phyloP scores from a whole-genome alignment of 2,329 filamentous ascomycete genomes.

The Rutstroemia sp. region DNA sequence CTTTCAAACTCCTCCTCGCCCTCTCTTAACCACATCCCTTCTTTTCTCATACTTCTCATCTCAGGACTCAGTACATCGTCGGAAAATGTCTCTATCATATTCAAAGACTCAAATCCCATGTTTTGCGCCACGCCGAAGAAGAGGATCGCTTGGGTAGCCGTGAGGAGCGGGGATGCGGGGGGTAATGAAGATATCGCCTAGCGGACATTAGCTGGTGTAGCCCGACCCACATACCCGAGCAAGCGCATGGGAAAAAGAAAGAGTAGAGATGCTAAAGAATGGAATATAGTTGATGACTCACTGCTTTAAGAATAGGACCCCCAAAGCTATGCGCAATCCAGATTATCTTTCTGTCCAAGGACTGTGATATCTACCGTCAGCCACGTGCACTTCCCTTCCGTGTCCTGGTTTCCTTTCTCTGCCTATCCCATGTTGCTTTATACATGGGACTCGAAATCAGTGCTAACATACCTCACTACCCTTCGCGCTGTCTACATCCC shows the following conservation, averaged over 20 bases:
- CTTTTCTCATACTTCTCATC: neutral
- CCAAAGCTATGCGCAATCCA: conserved; percentile 6
- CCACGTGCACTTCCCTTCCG: no score
- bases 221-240: no score
- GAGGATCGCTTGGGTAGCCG: neutral
- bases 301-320: neutral
- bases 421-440: neutral
- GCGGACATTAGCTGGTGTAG: neutral
- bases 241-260: neutral
- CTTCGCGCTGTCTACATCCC: neutral
- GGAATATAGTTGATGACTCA: neutral
- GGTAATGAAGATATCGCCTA: neutral
- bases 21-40: neutral
- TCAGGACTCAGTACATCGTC: neutral
- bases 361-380: neutral
- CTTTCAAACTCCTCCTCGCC: neutral
- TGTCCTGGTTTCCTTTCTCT: neutral
- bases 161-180: neutral
- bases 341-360: neutral
- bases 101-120: conserved; percentile 1
- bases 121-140: conserved; percentile 2
- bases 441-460: neutral
- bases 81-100: neutral
- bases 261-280: no score
- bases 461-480: neutral